These are phyloP conservation scores for Ailanthus altissimus DNA, from an alignment of 345 rosid genomes.

Conservation along the genomic window DNA sequence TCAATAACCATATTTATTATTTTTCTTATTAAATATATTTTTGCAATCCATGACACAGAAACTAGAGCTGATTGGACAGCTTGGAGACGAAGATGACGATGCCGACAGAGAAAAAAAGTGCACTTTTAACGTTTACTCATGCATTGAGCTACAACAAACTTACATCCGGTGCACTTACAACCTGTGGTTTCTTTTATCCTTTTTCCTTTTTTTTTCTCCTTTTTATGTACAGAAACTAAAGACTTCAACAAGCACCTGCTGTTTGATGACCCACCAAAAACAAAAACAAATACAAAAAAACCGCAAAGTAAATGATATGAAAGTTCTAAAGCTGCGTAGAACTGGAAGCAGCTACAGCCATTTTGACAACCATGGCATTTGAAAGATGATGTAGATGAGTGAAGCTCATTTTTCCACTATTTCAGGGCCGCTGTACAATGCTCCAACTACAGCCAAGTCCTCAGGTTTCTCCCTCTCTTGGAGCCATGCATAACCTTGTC, in stretches of 20 bases:
- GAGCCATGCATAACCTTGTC: slow-evolving; percentile 67
- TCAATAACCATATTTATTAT: no score
- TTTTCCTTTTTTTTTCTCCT: slow-evolving; percentile 3
- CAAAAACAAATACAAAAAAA: neutral
- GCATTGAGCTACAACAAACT: slow-evolving; percentile 12
- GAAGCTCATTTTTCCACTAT: slow-evolving; percentile 44
- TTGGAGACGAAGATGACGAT: neutral
- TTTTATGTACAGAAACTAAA: slow-evolving; percentile 52
- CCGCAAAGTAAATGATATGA: neutral
- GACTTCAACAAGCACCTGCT: slow-evolving; percentile 2
- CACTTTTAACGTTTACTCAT: slow-evolving; percentile 19
- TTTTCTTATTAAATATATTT: neutral
- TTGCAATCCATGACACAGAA: neutral
- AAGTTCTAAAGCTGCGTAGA: slow-evolving; percentile 21
- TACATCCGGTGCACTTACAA: slow-evolving; percentile 19
- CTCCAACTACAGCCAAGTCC: slow-evolving; percentile 52
- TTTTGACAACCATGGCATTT: neutral
- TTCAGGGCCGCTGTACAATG: slow-evolving; percentile 53
- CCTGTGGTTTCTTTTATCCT: neutral
- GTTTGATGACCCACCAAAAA: slow-evolving; percentile 10
- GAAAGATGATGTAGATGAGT: neutral
- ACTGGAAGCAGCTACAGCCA: slow-evolving; percentile 12
- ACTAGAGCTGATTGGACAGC: neutral
- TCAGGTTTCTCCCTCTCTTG: slow-evolving; percentile 61
- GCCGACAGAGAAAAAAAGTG: neutral